Evolutionary conservation across 2,329 filamentous ascomycete genomes (phyloP).

Genomic region (Sporothrix protearum): DNA sequence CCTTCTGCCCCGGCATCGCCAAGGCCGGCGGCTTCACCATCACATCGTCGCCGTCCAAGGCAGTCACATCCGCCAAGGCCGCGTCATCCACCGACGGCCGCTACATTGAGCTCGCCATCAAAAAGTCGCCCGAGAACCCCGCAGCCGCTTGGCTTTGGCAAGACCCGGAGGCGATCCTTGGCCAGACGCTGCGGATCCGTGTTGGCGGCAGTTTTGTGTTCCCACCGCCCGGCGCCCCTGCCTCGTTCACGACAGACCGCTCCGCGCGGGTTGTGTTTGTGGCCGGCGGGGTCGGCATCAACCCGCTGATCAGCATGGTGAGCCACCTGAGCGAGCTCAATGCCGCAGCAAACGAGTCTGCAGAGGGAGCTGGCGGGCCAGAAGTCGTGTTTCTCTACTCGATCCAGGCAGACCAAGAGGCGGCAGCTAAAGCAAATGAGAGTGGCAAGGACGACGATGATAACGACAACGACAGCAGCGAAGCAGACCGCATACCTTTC

Average conservation of each 20-base stretch:
- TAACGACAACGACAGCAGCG: neutral
- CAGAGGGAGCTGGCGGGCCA: neutral
- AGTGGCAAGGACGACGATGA: neutral
- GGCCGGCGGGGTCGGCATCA: conserved; percentile 79
- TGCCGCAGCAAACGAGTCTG: conserved; percentile 18
- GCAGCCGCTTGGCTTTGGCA: conserved; percentile 75
- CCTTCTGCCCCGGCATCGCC: conserved; percentile 64
- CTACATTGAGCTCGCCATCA: conserved; percentile 76
- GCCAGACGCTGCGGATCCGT: conserved; percentile 59
- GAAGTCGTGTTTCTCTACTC: conserved; percentile 64
- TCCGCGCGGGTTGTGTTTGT: conserved; percentile 62
- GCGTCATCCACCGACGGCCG: neutral
- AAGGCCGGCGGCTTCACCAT: conserved; percentile 85
- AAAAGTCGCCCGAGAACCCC: conserved; percentile 66
- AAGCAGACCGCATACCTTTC: conserved; percentile 44
- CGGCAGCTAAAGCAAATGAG: conserved; percentile 23
- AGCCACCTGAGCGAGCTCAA: conserved; percentile 51
- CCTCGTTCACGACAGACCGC: conserved; percentile 31
- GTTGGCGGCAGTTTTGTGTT: conserved; percentile 80
- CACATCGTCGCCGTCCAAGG: conserved; percentile 66
- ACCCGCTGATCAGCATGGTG: conserved; percentile 74
- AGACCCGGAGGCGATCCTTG: conserved; percentile 49
- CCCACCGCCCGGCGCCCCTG: conserved; percentile 57
- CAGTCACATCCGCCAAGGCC: too few relatives aligned
- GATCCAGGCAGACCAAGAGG: conserved; percentile 38